A percentile compares a stretch with the other conserved stretches of the same genome.
phyloP scores from a whole-genome alignment of 2,329 filamentous ascomycete species.

The Arthrobotrys pseudoclavata region DNA sequence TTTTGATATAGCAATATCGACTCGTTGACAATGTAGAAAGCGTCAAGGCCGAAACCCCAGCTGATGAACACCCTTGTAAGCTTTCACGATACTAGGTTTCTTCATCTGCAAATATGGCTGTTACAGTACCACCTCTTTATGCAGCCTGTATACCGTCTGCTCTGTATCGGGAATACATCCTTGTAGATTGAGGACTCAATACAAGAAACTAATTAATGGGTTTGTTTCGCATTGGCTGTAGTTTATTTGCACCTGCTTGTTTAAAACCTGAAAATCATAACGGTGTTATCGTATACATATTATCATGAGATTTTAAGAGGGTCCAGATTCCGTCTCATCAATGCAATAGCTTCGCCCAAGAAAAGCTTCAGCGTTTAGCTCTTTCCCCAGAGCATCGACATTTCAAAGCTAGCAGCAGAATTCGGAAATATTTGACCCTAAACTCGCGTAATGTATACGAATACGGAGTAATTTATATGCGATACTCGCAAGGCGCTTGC shows the following conservation, averaged over 20 bases:
- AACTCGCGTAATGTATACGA: conserved; percentile 22
- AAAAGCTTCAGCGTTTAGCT: conserved; percentile 3
- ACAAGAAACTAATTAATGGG: background rate
- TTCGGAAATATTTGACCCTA: conserved; percentile 23
- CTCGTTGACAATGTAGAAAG: too few species aligned
- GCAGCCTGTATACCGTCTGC: background rate
- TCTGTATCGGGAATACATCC: background rate
- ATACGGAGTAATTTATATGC: conserved; percentile 5
- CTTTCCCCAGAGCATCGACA: conserved; percentile 1
- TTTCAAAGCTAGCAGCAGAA: background rate
- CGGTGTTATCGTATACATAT: background rate
- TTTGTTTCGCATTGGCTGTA: conserved; percentile 24
- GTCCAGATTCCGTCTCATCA: background rate
- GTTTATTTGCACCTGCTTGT: conserved; percentile 17
- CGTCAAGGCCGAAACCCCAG: too few species aligned
- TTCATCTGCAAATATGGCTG: background rate
- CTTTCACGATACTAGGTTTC: background rate
- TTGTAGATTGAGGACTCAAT: background rate
- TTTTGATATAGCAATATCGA: too few species aligned
- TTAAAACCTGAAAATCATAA: background rate
- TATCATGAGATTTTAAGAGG: conserved; percentile 6
- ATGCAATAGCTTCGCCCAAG: background rate
- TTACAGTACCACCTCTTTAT: background rate
- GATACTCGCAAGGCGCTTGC: background rate
- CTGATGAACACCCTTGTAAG: background rate